Evolutionary conservation across 208 protist species (phyloP).

Genomic region (Trypanosoma vivax): DNA sequence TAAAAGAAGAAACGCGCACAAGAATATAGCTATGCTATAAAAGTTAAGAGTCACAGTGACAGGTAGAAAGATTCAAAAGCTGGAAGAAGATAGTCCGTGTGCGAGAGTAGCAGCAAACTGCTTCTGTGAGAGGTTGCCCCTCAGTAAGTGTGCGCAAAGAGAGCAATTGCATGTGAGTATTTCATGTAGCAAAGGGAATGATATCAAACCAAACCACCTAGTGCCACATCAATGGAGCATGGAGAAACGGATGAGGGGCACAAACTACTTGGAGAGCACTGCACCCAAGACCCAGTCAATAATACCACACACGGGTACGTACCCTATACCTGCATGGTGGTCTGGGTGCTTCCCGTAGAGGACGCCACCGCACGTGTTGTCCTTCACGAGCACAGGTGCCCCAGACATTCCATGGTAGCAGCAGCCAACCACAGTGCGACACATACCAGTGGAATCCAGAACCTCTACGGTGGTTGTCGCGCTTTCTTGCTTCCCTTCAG

Average conservation of each 20-base stretch:
- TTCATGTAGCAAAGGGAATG: too few relatives aligned
- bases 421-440: conserved; percentile 21
- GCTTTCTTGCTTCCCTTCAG: conserved; percentile 55
- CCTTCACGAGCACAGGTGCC: conserved; percentile 32
- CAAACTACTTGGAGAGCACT: not conserved
- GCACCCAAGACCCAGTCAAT: conserved; percentile 21
- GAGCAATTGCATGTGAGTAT: too few relatives aligned
- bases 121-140: too few relatives aligned
- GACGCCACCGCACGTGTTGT: conserved; percentile 39
- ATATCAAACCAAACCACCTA: too few relatives aligned
- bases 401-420: conserved; percentile 85
- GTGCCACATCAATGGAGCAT: too few relatives aligned
- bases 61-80: too few relatives aligned
- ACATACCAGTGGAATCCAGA: conserved; percentile 44
- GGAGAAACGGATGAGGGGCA: not conserved
- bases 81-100: too few relatives aligned
- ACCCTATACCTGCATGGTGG: conserved; percentile 33
- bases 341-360: conserved; percentile 69
- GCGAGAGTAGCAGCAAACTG: too few relatives aligned
- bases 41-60: too few relatives aligned
- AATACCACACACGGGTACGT: conserved; percentile 43
- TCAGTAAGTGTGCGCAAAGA: too few relatives aligned
- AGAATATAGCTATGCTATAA: too few relatives aligned
- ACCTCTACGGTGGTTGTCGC: conserved; percentile 26
- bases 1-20: too few relatives aligned